Evolutionary conservation across 2,329 filamentous ascomycete species (phyloP), one percentile per base, ranked within the genome.

Genomic region (Phialocephala subalpina): DNA sequence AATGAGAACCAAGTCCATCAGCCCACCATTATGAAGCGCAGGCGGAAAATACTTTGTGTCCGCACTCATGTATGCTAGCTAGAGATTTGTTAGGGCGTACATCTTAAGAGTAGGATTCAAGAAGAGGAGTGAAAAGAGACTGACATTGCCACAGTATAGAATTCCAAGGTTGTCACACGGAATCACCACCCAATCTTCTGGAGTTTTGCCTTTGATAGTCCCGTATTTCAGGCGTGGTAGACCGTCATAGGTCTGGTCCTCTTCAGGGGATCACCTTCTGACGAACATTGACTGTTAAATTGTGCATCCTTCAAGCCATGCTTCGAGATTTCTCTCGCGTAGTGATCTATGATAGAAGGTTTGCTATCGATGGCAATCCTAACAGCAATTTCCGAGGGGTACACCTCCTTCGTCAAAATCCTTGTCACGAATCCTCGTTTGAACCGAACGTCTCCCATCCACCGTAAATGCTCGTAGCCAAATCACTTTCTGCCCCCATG

Each of bases 401-500:
- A 98, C 25, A 92, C 84, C 35, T 87, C 92, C 76, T 92, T 90
- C 62, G 87, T 85, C 55, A 97, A 82, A 20, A 97, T 83, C 33
- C 94, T 87, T 69, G 90, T 84, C n/a, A 96, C 76, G 68, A 97
- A 88, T 7, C 96, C 96, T 74, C 91, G 91, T 0, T 92, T 94
- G 74, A 99, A 99, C 61, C 96, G 88, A 35, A 89, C 84, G 57
- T 86, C 86, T 20, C 96, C 96, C 91, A 99, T 94, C 94, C 95
- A 98, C 49, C 96, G 90, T 69, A 98, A 80, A 74, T 97, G 83
- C 74, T 99, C 96, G 96, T 99, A 2, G 87, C 94, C 12, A 99
- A 83, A 78, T 99, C 96, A 58, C 87, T 87, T 75, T 98, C 96
- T 1, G 96, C 96, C 42, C 98, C 87, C 66, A 98, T 92, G 25